Conservation (phyloP, 345 rosid genomes). For the Bretschneidera sinensis region DNA sequence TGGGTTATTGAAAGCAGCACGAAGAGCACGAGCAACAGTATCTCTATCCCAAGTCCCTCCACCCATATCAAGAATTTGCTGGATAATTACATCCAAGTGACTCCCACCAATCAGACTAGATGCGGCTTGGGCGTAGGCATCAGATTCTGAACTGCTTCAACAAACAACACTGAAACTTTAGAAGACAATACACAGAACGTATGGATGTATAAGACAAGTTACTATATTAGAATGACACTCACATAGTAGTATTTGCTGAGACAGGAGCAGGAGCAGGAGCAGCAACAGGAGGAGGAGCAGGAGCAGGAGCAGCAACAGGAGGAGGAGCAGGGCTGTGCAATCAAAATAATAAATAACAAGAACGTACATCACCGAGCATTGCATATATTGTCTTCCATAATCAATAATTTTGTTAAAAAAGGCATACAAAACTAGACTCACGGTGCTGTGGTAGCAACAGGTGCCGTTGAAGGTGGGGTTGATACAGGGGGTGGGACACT, state of each 20-base stretch:
- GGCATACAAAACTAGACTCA: not conserved
- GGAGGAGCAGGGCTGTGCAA: conserved; percentile 6
- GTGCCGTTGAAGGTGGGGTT: conserved; percentile 24
- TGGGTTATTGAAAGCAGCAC: conserved; percentile 91
- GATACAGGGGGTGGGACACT: conserved; percentile 28
- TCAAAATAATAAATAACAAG: not conserved
- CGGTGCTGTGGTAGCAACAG: conserved; percentile 15
- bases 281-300: conserved; percentile 9
- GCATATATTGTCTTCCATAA: not conserved
- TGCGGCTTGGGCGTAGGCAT: conserved; percentile 78
- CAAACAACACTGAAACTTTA: conserved; percentile 12
- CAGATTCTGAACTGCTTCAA: conserved; percentile 46
- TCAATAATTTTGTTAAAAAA: too few relatives aligned
- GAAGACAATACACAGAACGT: too few relatives aligned
- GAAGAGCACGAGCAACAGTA: conserved; percentile 79
- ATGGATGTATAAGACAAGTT: too few relatives aligned
- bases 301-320: too few relatives aligned
- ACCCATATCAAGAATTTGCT: conserved; percentile 95
- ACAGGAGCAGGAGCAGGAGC: too few relatives aligned
- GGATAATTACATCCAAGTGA: conserved; percentile 71
- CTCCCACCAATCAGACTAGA: conserved; percentile 83
- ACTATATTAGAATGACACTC: conserved; percentile 8
- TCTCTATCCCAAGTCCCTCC: conserved; percentile 95
- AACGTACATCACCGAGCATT: too few relatives aligned
- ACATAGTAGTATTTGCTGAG: conserved; percentile 24